Conservation (phyloP, 1,284 basidiomycete genomes). For the Puccinia coronata region DNA sequence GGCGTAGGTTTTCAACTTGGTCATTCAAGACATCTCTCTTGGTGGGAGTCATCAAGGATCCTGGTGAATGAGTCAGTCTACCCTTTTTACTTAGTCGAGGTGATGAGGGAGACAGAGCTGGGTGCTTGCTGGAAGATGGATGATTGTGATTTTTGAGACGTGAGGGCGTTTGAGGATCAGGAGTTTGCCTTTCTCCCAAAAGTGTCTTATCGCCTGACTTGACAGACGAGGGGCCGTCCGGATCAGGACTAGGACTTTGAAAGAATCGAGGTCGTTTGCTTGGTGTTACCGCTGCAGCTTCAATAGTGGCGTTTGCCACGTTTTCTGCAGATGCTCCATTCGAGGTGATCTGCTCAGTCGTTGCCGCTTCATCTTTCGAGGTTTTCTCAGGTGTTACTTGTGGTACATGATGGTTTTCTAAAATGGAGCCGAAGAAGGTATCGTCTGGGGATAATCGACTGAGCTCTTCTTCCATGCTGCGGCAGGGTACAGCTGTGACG, state of each 20-base stretch:
- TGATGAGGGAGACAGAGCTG: neutral
- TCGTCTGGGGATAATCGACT: too few species aligned
- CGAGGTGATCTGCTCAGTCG: neutral
- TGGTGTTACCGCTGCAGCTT: constrained; percentile 2
- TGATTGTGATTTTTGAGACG: too few species aligned
- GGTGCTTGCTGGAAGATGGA: constrained; percentile 4
- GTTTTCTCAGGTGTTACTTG: too few species aligned
- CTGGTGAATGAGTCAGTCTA: neutral
- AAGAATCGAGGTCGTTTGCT: constrained; percentile 33
- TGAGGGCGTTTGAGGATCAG: neutral
- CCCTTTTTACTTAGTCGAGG: neutral
- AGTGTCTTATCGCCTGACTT: neutral
- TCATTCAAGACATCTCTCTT: too few species aligned
- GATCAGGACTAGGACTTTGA: constrained; percentile 6
- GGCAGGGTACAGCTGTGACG: too few species aligned
- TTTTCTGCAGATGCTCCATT: constrained; percentile 5
- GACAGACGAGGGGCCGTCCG: neutral
- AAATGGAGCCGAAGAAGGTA: too few species aligned
- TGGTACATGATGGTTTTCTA: too few species aligned
- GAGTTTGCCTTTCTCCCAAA: neutral
- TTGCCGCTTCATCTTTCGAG: neutral
- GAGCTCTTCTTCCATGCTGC: too few species aligned
- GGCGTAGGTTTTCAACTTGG: neutral
- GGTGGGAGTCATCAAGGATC: neutral
- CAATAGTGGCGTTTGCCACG: neutral